Evolutionary conservation across 2,329 filamentous ascomycete species (phyloP).

Genomic region (Colletotrichum acutatum): DNA sequence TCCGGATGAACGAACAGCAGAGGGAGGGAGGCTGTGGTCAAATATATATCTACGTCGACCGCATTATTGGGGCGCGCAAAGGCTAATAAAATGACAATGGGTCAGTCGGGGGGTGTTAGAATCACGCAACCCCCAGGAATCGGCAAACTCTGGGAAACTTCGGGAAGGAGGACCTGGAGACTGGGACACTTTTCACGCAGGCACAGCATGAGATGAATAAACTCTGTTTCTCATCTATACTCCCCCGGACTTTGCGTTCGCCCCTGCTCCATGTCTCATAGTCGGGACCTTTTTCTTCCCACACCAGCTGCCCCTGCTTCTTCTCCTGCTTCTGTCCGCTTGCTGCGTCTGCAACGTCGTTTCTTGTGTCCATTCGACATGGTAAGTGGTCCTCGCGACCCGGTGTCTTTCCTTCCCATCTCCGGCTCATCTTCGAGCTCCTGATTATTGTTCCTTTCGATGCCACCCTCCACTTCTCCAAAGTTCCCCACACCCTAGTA

Average conservation of each 20-base stretch:
- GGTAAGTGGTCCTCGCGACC: not conserved
- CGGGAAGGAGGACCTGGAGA: not conserved
- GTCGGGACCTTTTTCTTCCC: not conserved
- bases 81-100: not conserved
- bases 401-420: not conserved
- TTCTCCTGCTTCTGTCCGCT: not conserved
- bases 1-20: not conserved
- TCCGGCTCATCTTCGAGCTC: not conserved
- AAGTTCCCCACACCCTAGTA: not conserved
- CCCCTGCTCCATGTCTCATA: slow-evolving; percentile 23
- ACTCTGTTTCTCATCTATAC: slow-evolving; percentile 22
- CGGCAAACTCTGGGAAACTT: not conserved
- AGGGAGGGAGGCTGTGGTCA: not conserved
- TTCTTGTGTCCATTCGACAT: not conserved
- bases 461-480: not conserved
- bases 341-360: not conserved
- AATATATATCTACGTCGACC: not conserved
- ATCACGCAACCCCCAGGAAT: slow-evolving; percentile 17
- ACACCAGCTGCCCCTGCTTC: not conserved
- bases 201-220: slow-evolving; percentile 9
- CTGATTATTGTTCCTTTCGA: not conserved
- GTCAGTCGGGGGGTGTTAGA: not conserved
- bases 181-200: not conserved
- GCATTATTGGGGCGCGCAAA: not conserved
- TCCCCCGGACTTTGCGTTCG: slow-evolving; percentile 16